Conservation (phyloP, 352 stramenopile genomes). For the Peronospora tabacina region DNA sequence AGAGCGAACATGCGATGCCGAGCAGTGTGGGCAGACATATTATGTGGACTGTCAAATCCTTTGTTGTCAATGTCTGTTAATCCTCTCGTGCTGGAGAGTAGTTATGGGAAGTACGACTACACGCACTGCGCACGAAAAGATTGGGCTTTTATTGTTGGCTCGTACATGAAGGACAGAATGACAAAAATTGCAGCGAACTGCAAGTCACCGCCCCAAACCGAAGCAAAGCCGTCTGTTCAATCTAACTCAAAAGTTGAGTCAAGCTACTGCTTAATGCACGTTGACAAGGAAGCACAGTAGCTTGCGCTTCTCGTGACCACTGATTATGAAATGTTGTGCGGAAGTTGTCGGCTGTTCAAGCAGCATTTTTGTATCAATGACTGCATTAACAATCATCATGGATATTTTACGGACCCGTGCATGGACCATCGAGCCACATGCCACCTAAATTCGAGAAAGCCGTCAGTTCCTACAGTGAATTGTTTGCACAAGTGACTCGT, state of each 20-base stretch:
- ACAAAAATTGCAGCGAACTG: conserved; percentile 18
- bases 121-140: conserved; percentile 9
- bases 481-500: conserved; percentile 52
- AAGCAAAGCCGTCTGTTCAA: conserved; percentile 16
- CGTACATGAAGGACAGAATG: conserved; percentile 25
- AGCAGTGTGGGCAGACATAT: not conserved
- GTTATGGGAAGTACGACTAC: conserved; percentile 3
- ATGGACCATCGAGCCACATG: conserved; percentile 86
- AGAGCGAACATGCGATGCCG: not conserved
- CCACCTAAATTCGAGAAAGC: conserved; percentile 54
- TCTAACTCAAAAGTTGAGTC: not conserved
- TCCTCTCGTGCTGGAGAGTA: conserved; percentile 13
- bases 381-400: no score
- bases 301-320: not conserved
- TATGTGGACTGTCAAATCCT: not conserved
- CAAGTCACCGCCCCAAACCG: conserved; percentile 29
- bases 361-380: no score
- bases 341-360: not conserved
- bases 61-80: conserved; percentile 19
- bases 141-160: conserved; percentile 30
- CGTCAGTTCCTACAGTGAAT: conserved; percentile 54
- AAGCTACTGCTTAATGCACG: no score
- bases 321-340: not conserved
- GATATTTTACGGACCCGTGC: no score
- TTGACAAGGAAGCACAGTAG: no score